Evolutionary conservation across 2,329 filamentous ascomycete genomes (phyloP).

Genomic region (Leptosphaerulina australis): DNA sequence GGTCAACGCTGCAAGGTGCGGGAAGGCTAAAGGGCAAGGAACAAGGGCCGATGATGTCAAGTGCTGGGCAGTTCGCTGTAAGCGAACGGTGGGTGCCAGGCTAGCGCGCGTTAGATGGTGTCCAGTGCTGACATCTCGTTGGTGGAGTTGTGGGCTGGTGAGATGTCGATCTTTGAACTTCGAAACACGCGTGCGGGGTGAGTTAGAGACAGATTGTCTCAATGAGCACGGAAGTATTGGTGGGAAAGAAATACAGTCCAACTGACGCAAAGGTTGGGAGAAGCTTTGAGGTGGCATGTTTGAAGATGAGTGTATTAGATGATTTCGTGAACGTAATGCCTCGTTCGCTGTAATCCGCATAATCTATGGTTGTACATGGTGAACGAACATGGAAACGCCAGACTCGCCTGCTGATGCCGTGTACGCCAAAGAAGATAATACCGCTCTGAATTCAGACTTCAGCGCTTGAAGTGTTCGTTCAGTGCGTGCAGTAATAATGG

Average conservation of each 20-base stretch:
- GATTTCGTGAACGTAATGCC: conserved; percentile 4
- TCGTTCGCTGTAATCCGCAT: conserved; percentile 3
- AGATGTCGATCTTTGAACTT: conserved; percentile 1
- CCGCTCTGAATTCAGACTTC: conserved; percentile 28
- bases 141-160: not conserved
- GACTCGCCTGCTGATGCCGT: conserved; percentile 9
- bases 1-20: conserved; percentile 4
- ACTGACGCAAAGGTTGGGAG: not conserved
- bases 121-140: conserved; percentile 1
- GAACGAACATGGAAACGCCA: conserved; percentile 11
- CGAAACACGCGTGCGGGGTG: conserved; percentile 1
- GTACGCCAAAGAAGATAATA: conserved; percentile 6
- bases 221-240: not conserved
- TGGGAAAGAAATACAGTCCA: not conserved
- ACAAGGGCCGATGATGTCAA: conserved; percentile 9
- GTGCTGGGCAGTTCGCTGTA: not conserved
- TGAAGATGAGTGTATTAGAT: not conserved
- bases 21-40: conserved; percentile 2
- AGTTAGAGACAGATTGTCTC: not conserved
- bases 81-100: conserved; percentile 16
- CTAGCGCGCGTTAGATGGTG: conserved; percentile 6
- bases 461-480: conserved; percentile 40
- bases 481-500: conserved; percentile 11
- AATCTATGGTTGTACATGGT: conserved; percentile 12
- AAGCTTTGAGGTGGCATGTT: not conserved